Evolutionary conservation across 2,329 filamentous ascomycete species (phyloP).

Genomic region (Aspergillus quadricinctus): DNA sequence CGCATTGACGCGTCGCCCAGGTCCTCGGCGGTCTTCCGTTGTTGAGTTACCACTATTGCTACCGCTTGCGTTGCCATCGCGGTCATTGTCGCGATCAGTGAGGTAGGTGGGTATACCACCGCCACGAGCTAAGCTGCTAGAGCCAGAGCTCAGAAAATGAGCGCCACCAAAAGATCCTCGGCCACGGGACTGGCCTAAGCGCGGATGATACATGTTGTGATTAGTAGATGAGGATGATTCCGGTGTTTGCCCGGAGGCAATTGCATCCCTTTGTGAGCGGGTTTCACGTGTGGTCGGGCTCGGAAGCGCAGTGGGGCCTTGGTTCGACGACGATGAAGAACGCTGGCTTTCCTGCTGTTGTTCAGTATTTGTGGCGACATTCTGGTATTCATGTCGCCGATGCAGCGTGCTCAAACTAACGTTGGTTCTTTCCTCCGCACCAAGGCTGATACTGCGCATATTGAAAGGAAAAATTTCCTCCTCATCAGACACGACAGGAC

Average conservation of each 20-base stretch:
- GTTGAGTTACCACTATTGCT: conserved; percentile 37
- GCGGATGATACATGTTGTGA: conserved; percentile 34
- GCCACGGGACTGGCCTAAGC: conserved; percentile 33
- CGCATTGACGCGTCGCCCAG: conserved; percentile 31
- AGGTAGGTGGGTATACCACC: conserved; percentile 28
- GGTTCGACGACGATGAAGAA: conserved; percentile 13
- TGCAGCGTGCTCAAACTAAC: conserved; percentile 29
- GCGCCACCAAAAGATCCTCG: conserved; percentile 34
- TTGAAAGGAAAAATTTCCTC: conserved; percentile 44
- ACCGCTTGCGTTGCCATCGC: conserved; percentile 36
- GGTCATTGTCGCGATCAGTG: conserved; percentile 33
- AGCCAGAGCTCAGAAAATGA: conserved; percentile 38
- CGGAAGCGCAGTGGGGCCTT: conserved; percentile 17
- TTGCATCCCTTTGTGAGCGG: conserved; percentile 17
- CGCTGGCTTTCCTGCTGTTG: conserved; percentile 12
- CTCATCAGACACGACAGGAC: conserved; percentile 36
- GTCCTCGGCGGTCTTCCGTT: conserved; percentile 32
- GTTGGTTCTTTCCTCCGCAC: conserved; percentile 36
- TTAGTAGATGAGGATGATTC: conserved; percentile 30
- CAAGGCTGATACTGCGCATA: conserved; percentile 45
- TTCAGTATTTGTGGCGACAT: conserved; percentile 14
- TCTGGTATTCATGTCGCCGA: conserved; percentile 31
- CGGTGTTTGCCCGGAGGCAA: conserved; percentile 20
- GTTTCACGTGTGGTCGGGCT: conserved; percentile 17
- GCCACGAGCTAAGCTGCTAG: conserved; percentile 38